Percentiles rank a stretch among this genome's conserved stretches.
Conservation (phyloP, 129 eudicot species). For the Erigeron canadensis region DNA sequence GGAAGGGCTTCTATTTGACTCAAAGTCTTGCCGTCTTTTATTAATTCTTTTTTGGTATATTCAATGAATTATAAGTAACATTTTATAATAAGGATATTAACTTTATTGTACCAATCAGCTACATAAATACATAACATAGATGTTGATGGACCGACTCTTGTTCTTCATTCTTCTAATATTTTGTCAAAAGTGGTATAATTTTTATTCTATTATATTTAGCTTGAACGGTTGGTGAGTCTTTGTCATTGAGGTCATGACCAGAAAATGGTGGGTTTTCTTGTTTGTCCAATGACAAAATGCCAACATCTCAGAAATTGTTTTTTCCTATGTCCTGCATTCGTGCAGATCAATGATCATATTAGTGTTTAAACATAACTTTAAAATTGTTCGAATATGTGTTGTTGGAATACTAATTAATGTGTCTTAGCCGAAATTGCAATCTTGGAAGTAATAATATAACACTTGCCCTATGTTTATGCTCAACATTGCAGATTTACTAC, state of each 20-base stretch:
- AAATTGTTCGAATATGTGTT: neutral
- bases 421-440: no score
- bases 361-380: neutral
- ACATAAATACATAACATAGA: neutral
- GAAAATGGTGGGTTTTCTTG: neutral
- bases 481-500: no score
- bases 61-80: neutral
- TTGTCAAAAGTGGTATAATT: neutral
- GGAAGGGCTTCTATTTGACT: conserved; percentile 8
- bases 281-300: neutral
- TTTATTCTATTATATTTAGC: neutral
- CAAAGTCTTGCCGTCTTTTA: conserved; percentile 19
- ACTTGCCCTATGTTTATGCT: no score
- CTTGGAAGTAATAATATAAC: no score
- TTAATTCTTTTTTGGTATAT: neutral
- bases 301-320: neutral
- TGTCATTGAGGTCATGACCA: conserved; percentile 4
- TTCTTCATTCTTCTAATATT: neutral
- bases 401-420: neutral
- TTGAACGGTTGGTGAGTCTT: conserved; percentile 1
- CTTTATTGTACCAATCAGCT: conserved; percentile 6
- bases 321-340: neutral
- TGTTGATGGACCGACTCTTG: neutral
- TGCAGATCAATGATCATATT: neutral
- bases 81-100: conserved; percentile 2